A percentile compares a stretch with the other conserved stretches of the same genome.
phyloP scores from a whole-genome alignment of 129 eudicot genomes.

The Oenanthe sinensis region DNA sequence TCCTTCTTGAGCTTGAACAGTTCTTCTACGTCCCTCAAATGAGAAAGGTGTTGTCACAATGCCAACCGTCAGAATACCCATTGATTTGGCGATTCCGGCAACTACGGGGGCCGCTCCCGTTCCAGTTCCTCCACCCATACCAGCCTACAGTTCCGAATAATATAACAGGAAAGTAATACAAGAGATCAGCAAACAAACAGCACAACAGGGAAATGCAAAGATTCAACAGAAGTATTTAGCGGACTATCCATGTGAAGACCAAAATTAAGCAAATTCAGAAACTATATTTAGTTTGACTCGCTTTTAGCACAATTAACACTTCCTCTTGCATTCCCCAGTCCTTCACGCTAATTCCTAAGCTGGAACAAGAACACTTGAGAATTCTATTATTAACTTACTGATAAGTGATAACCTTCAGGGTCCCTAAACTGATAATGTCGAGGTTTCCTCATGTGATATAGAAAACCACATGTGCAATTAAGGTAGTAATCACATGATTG shows the following conservation, averaged over 20 bases:
- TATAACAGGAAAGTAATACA: background rate
- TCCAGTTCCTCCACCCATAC: slow-evolving; percentile 99
- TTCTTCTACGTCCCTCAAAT: slow-evolving; percentile 84
- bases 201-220: background rate
- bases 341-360: background rate
- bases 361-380: background rate
- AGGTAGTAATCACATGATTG: background rate
- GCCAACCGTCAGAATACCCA: slow-evolving; percentile 92
- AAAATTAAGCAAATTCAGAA: background rate
- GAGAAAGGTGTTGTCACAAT: slow-evolving; percentile 93
- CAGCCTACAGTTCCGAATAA: slow-evolving; percentile 53
- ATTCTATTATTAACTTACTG: background rate
- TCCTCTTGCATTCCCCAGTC: background rate
- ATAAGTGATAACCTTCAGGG: background rate
- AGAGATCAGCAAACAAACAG: background rate
- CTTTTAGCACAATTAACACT: background rate
- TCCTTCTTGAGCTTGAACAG: slow-evolving; percentile 99
- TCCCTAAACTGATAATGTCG: background rate
- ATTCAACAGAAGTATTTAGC: background rate
- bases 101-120: slow-evolving; percentile 95
- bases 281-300: background rate
- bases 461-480: background rate
- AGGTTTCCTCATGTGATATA: background rate
- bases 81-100: slow-evolving; percentile 83
- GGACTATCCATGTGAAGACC: background rate